Evolutionary conservation across 176 grass and related monocot species (phyloP), one percentile per base, ranked within the genome.

Genomic region (Cocos nucifera): DNA sequence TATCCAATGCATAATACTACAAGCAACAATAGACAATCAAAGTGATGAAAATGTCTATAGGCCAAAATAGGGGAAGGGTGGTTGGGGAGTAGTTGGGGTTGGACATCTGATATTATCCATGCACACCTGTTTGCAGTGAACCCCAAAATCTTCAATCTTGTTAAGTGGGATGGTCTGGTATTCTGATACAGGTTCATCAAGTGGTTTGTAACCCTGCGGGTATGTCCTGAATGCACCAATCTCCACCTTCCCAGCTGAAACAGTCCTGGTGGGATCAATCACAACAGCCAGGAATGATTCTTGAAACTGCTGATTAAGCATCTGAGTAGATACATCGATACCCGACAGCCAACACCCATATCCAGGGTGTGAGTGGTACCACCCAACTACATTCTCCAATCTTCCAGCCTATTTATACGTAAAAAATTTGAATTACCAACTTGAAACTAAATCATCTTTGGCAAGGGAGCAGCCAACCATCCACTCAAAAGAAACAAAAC

Each of bases 81-180:
- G 1, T 26, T 1, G 25, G 25, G n/a, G 25, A 4, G 28, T 3
- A 4, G 0, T 3, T 0, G 28, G 4, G 4, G 28, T 29, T 29
- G 28, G 28, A 2, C 35, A 12, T 44, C 35, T 44, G 55, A 0
- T 62, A 48, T 57, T 17, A 58, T 50, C n/a, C 44, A 10, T 56
- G 7, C 15, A 2, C 65, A 86, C 93, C 84, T 89, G 88, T 77
- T 98, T 98, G 73, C 94, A 98, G 57, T 98, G 94, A 20, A 98
- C 94, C 54, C 94, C 94, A 69, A 98, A 98, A 83, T 98, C 94
- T 78, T 98, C 88, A 64, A 92, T 98, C 71, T 98, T 98, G 74
- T 98, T 98, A 24, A 98, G 79, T 32, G 94, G 94, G 65, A 98
- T 98, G 0, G 94, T 98, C 67, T 98, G 94, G 26, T 98, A 98